These are phyloP conservation scores for Hemisphaericaspora nanyangensis DNA, from an alignment of 805 yeast species.

Conservation along the genomic window DNA sequence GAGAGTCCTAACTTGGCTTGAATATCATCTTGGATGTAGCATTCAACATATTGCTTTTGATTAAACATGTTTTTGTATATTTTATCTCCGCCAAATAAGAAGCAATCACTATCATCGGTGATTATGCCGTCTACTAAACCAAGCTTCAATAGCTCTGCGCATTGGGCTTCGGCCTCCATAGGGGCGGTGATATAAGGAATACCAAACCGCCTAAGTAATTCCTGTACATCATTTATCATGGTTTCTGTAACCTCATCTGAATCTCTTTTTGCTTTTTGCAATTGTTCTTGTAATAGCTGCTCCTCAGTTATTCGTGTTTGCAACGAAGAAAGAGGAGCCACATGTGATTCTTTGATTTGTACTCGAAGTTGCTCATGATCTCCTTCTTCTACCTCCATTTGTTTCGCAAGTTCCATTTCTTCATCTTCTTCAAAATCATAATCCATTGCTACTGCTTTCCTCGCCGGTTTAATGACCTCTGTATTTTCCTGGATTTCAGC, in stretches of 20 bases:
- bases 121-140: conserved; percentile 89
- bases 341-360: conserved; percentile 19
- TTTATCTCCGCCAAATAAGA: conserved; percentile 81
- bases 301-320: conserved; percentile 42
- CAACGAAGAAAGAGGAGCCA: conserved; percentile 14
- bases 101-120: conserved; percentile 97
- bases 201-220: conserved; percentile 80
- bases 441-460: conserved; percentile 34
- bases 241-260: conserved; percentile 84
- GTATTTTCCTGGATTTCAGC: not conserved
- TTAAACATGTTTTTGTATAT: conserved; percentile 92
- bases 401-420: conserved; percentile 61
- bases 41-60: conserved; percentile 88
- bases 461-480: conserved; percentile 1
- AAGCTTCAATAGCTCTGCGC: conserved; percentile 72
- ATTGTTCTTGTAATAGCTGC: conserved; percentile 53
- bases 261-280: conserved; percentile 71
- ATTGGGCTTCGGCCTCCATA: conserved; percentile 98
- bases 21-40: conserved; percentile 62
- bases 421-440: conserved; percentile 77
- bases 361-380: conserved; percentile 65
- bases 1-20: conserved; percentile 59
- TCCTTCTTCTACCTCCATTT: conserved; percentile 63
- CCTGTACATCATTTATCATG: conserved; percentile 91
- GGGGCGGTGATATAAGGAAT: conserved; percentile 95